A percentile compares a stretch with the other conserved stretches of the same genome.
phyloP scores from a whole-genome alignment of 2,329 filamentous ascomycete species.

The Berkeleyomyces basicola region DNA sequence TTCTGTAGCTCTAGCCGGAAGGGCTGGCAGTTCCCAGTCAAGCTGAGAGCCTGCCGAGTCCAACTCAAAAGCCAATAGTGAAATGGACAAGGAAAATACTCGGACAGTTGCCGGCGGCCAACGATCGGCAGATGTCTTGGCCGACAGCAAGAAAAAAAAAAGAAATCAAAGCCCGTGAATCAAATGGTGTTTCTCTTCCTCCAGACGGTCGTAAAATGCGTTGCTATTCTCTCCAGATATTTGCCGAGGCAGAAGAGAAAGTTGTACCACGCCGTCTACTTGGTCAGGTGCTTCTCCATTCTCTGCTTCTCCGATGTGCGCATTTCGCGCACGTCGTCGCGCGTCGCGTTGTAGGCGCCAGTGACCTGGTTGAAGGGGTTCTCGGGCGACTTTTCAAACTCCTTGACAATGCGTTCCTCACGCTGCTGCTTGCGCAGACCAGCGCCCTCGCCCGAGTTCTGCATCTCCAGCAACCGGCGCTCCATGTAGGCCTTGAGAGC shows the following conservation, averaged over 20 bases:
- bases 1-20: too few species aligned
- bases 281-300: conserved; percentile 53
- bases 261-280: conserved; percentile 14
- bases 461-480: conserved; percentile 67
- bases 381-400: conserved; percentile 87
- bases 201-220: not conserved
- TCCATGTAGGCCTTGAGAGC: conserved; percentile 74
- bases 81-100: too few species aligned
- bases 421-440: conserved; percentile 71
- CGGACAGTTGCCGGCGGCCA: too few species aligned
- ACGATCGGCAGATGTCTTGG: too few species aligned
- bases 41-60: too few species aligned
- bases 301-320: conserved; percentile 51
- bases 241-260: not conserved
- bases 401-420: conserved; percentile 68
- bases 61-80: too few species aligned
- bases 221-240: not conserved
- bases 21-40: too few species aligned
- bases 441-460: conserved; percentile 53
- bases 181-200: not conserved
- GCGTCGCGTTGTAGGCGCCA: conserved; percentile 58
- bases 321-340: conserved; percentile 56
- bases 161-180: not conserved
- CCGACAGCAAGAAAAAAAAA: too few species aligned
- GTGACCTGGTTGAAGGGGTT: conserved; percentile 87